Conservation (phyloP, 208 protist genomes). For the Vickermania spadyakhi region DNA sequence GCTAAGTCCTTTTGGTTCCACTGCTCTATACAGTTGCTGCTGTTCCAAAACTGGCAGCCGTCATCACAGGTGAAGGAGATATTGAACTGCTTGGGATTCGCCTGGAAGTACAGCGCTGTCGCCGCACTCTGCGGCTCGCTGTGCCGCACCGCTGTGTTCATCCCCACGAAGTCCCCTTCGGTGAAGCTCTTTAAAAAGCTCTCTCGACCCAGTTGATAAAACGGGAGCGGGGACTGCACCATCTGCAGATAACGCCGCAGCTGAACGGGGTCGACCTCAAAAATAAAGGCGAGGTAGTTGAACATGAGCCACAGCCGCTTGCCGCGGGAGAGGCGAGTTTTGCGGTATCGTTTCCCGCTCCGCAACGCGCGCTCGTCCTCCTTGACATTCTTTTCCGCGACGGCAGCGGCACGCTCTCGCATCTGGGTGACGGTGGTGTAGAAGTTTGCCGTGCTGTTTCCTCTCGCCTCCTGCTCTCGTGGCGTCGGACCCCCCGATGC, state of each 20-base stretch:
- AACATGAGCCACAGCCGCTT: slow-evolving; percentile 8
- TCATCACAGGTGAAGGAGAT: slow-evolving; percentile 15
- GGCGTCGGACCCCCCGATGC: neutral
- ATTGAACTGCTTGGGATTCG: slow-evolving; percentile 13
- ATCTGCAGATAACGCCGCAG: slow-evolving; percentile 21
- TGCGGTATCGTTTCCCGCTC: slow-evolving; percentile 3
- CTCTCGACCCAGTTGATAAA: slow-evolving; percentile 19
- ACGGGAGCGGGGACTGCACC: slow-evolving; percentile 19
- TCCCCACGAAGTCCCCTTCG: slow-evolving; percentile 15
- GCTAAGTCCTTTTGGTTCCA: neutral
- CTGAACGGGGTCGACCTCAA: slow-evolving; percentile 17
- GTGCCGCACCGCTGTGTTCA: slow-evolving; percentile 17
- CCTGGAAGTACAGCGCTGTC: slow-evolving; percentile 6
- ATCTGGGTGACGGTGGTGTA: neutral
- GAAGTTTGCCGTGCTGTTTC: neutral
- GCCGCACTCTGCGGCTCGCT: slow-evolving; percentile 11
- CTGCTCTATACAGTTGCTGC: neutral
- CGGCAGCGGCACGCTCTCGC: neutral
- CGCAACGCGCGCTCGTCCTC: neutral
- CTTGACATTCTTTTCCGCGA: neutral
- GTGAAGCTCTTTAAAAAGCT: slow-evolving; percentile 12
- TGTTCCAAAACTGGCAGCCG: slow-evolving; percentile 8
- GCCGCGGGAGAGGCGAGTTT: slow-evolving; percentile 1
- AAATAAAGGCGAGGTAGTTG: slow-evolving; percentile 23
- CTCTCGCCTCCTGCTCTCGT: neutral